Percentiles rank a stretch among this genome's conserved stretches.
phyloP scores from a whole-genome alignment of 2,329 filamentous ascomycete species.

The Sporothrix brasiliensis region DNA sequence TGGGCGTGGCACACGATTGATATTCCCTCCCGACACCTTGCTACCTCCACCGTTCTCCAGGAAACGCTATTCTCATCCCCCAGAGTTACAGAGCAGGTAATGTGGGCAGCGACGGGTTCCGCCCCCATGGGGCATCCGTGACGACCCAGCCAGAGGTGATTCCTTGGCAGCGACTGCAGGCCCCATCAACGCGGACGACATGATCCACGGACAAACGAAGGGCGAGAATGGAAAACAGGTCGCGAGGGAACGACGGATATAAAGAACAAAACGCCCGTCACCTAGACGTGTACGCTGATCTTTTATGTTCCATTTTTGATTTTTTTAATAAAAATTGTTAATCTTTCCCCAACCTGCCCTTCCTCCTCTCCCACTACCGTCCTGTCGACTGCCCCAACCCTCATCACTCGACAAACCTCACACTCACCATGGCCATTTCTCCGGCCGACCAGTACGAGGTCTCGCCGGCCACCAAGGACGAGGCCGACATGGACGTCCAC shows the following conservation, averaged over 20 bases:
- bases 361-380: background rate
- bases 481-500: conserved; percentile 12
- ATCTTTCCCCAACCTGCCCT: background rate
- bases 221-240: background rate
- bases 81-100: background rate
- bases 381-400: conserved; percentile 1
- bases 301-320: background rate
- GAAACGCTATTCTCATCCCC: background rate
- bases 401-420: background rate
- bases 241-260: background rate
- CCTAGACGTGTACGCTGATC: background rate
- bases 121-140: background rate
- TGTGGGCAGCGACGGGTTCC: background rate
- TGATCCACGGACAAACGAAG: background rate
- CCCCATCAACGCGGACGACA: conserved; percentile 15
- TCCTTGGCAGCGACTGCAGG: background rate
- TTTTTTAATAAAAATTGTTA: background rate
- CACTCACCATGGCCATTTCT: conserved; percentile 23
- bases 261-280: background rate
- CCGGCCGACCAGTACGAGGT: conserved; percentile 14
- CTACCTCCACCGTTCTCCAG: conserved; percentile 2
- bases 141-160: background rate
- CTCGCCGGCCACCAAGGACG: conserved; percentile 14
- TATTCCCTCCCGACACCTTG: background rate
- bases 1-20: background rate